Evolutionary conservation across 2,329 filamentous ascomycete genomes (phyloP).

Genomic region (Colletotrichum sublineola): DNA sequence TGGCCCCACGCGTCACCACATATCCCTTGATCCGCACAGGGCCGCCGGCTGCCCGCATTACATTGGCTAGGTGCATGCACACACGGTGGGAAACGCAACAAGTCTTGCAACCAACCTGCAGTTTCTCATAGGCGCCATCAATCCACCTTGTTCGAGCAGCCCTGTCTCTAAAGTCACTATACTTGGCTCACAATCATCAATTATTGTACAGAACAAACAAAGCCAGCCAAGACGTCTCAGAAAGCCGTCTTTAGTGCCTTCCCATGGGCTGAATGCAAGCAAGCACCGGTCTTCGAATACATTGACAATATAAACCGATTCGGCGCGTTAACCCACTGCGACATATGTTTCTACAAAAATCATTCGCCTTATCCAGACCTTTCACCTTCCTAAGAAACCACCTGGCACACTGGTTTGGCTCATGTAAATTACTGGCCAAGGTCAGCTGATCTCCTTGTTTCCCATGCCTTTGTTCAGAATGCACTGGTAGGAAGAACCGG

Average conservation of each 20-base stretch:
- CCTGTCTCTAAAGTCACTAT: not conserved
- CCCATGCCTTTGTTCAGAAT: not conserved
- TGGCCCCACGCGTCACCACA: not conserved
- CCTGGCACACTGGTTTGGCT: not conserved
- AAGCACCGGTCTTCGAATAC: not conserved
- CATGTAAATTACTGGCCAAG: not conserved
- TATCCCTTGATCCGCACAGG: constrained; percentile 10
- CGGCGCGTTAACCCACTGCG: not conserved
- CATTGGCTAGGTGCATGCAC: not conserved
- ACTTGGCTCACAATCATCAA: no score
- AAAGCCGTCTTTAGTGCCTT: not conserved
- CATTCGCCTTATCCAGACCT: not conserved
- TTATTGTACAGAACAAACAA: no score
- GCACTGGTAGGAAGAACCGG: not conserved
- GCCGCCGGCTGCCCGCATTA: not conserved
- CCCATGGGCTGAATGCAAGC: not conserved
- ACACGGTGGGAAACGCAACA: not conserved
- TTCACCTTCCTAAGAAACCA: not conserved
- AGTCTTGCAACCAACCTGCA: not conserved
- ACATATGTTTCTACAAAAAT: not conserved
- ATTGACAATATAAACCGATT: constrained; percentile 2
- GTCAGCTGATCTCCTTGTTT: not conserved
- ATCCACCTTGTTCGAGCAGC: not conserved
- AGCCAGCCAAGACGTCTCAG: not conserved
- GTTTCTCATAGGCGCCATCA: not conserved